Conservation (phyloP, 2,329 filamentous ascomycete species). For the Colletotrichum siamense region DNA sequence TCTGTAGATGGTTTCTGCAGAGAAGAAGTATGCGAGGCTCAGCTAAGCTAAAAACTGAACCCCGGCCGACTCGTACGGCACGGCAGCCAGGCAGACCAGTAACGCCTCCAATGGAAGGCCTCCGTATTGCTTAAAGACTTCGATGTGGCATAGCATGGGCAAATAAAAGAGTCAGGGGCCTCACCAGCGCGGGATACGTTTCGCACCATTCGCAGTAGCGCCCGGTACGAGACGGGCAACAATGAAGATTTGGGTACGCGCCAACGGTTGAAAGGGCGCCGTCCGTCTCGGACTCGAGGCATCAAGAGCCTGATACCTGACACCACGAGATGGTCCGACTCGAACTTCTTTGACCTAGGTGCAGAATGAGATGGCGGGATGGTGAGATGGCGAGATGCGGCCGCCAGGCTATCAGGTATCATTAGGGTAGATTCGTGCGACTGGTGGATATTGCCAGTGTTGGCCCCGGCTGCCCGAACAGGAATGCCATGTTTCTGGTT, state of each 20-base stretch:
- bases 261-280: background rate
- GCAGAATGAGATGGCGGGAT: background rate
- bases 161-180: background rate
- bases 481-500: background rate
- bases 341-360: background rate
- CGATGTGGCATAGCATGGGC: background rate
- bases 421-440: slow-evolving; percentile 1
- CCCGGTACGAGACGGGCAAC: background rate
- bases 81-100: background rate
- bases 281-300: background rate
- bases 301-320: background rate
- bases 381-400: background rate
- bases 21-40: background rate
- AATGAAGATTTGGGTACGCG: background rate
- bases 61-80: background rate
- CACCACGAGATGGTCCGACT: background rate
- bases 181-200: background rate
- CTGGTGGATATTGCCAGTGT: slow-evolving; percentile 16
- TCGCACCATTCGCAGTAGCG: background rate
- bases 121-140: background rate
- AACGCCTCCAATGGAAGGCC: background rate
- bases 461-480: background rate
- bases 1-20: background rate
- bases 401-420: background rate
- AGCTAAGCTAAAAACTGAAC: background rate